phyloP scores from a whole-genome alignment of 2,329 filamentous ascomycete species.

The Fusarium falciforme region DNA sequence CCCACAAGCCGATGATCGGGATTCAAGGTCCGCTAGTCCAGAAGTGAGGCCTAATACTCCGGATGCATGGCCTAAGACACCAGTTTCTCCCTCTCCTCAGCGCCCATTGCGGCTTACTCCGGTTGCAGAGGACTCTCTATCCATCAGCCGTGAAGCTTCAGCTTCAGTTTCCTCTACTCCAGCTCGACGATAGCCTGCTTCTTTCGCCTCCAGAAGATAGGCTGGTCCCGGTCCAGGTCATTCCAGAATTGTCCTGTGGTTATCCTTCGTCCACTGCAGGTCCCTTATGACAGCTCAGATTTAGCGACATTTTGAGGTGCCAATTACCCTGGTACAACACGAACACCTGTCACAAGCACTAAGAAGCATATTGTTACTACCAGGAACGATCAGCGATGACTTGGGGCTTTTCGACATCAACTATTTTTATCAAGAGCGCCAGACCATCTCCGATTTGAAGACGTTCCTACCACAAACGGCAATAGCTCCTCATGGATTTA shows the following conservation, averaged over 20 bases:
- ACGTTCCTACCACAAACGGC: not conserved
- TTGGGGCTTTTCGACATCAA: not conserved
- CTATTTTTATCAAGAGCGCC: not conserved
- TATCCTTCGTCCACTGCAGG: not conserved
- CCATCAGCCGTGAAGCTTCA: not conserved
- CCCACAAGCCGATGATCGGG: not conserved
- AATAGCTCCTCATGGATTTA: not conserved
- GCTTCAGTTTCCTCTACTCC: not conserved
- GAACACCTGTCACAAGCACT: not conserved
- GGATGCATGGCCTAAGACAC: not conserved
- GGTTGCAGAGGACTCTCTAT: not conserved
- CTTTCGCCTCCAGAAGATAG: not conserved
- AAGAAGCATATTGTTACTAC: not conserved
- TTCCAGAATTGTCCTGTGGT: too few species aligned
- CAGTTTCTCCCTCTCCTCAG: not conserved
- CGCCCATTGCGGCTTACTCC: not conserved
- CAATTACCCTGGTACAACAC: not conserved
- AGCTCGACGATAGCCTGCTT: not conserved
- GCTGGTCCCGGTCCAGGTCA: not conserved
- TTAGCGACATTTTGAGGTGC: not conserved
- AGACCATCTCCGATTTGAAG: not conserved
- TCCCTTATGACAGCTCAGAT: not conserved
- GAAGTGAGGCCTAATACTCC: not conserved
- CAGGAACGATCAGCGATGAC: not conserved
- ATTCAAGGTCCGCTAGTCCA: not conserved